A percentile compares a stretch with the other conserved stretches of the same genome.
These are phyloP conservation scores for Leptographium galeiforme DNA, from an alignment of 2,329 filamentous ascomycete genomes.

Conservation along the genomic window DNA sequence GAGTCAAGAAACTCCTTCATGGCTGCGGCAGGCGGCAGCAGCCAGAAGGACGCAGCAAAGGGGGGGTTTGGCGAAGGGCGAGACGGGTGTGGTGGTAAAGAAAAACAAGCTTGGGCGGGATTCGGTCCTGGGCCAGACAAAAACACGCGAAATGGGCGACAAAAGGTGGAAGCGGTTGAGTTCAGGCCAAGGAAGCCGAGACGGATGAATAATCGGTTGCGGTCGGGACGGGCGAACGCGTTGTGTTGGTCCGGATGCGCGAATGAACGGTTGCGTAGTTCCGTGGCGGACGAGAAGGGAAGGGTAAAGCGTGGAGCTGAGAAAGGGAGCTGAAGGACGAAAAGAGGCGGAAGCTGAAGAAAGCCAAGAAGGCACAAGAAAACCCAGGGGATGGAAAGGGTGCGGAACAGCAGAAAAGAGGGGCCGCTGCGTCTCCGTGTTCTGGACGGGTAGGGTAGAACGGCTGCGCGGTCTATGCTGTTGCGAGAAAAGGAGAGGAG, in stretches of 20 bases:
- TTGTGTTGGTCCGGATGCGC: not conserved
- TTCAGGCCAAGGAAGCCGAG: not conserved
- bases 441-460: not conserved
- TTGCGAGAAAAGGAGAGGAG: not conserved
- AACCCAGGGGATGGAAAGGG: not conserved
- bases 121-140: not conserved
- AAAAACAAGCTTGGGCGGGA: not conserved
- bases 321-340: not conserved
- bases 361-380: not conserved
- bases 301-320: not conserved
- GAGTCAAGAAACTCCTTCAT: slow-evolving; percentile 55
- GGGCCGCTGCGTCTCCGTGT: not conserved
- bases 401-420: not conserved
- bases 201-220: not conserved
- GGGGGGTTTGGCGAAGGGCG: not conserved
- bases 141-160: slow-evolving; percentile 3
- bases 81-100: not conserved
- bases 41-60: not conserved
- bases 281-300: not conserved
- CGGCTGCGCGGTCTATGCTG: not conserved
- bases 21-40: slow-evolving; percentile 14
- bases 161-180: not conserved
- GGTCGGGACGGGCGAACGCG: not conserved
- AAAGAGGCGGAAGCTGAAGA: not conserved
- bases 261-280: not conserved